These are phyloP conservation scores for Gossypium aridum DNA, from an alignment of 441 rosid species.

Conservation along the genomic window DNA sequence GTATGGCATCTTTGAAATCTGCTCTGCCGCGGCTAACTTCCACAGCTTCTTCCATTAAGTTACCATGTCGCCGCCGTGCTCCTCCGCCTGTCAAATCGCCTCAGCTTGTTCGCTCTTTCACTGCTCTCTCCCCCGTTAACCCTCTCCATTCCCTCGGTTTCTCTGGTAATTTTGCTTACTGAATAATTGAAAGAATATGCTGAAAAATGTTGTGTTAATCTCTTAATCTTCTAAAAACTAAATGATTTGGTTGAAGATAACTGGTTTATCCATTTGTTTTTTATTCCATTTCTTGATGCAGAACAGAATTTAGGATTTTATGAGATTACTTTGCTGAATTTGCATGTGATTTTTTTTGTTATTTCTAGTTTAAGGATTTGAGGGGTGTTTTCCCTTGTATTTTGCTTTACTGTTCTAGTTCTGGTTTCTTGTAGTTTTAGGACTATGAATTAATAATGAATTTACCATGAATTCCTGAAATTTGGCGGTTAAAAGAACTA, in stretches of 20 bases:
- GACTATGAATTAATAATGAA: not conserved
- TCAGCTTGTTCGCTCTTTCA: conserved; percentile 36
- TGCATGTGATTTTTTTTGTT: not conserved
- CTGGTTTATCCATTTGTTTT: not conserved
- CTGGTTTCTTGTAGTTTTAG: not conserved
- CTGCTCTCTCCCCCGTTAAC: conserved; percentile 50
- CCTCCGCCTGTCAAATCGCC: conserved; percentile 16
- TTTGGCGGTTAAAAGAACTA: not conserved
- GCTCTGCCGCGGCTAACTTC: conserved; percentile 40
- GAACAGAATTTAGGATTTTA: not conserved
- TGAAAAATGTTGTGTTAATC: not conserved
- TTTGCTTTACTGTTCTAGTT: not conserved
- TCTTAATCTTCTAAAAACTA: not conserved
- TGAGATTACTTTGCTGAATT: not conserved
- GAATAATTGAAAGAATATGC: not conserved
- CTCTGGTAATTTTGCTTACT: conserved; percentile 32
- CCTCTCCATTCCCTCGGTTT: conserved; percentile 49
- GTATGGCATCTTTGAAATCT: conserved; percentile 52
- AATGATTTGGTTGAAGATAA: not conserved
- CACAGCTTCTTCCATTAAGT: conserved; percentile 13
- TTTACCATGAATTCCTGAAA: not conserved
- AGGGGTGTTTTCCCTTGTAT: not conserved
- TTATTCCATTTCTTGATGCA: not conserved
- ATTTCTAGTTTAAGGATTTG: not conserved
- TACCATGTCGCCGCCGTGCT: conserved; percentile 22